Base-by-base conservation (phyloP, 805 yeast species). In the Saturnispora silvae region DNA sequence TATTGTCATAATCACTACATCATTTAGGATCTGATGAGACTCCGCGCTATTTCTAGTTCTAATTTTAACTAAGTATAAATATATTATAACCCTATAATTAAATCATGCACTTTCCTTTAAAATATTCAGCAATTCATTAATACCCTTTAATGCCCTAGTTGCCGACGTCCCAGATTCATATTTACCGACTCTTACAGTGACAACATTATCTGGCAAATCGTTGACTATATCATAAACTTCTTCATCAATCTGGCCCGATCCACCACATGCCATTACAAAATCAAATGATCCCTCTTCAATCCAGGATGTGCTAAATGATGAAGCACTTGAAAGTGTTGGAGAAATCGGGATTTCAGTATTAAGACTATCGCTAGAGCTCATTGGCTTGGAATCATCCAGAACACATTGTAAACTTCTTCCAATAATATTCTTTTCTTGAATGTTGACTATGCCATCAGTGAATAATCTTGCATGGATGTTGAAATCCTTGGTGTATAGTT, bases 391-490 rank as follows among this genome's bases (percentile, higher is more conserved):
- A 18, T 36, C 17, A 13, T 59, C 59, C 35, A 75, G 52, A 35
- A 81, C 57, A 45, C 70, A 73, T 8, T 68, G 62, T 30, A 80
- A 55, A 0, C 86, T 77, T 36, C 72, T 68, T 23, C 70, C 49
- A 1, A 78, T 62, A 35, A 80, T 59, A 38, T 76, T 73, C 29
- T 67, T 62, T 45, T 79, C 78, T 51, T 83, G 87, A 13, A 86
- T 77, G 33, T 80, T 74, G 6, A 86, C 77, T 30, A 76, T 71
- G 44, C 75, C 72, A 42, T 75, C 72, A 42, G 75, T 70, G 40
- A 81, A 75, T 31, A 82, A 63, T 23, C 80, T 75, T 2, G 96
- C 95, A 57, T 85, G 95, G 14, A 87, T 67, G 27, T 73, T 73
- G 26, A 43, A 55, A 34, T 67, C 69, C 14, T 68, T 72, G 13